Conservation (phyloP, 352 stramenopile species). For the Pythium vanterpoolii region DNA sequence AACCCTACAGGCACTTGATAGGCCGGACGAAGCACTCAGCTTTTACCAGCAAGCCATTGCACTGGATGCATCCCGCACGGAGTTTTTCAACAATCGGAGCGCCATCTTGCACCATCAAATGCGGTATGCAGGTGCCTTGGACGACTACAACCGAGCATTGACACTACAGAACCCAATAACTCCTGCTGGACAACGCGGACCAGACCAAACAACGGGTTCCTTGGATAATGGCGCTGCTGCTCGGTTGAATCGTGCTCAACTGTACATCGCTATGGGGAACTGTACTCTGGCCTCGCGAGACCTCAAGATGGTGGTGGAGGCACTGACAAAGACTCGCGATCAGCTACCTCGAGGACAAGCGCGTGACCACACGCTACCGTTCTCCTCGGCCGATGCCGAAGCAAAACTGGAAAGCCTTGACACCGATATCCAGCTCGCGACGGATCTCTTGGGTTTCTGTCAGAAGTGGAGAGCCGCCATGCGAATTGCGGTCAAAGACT, state of each 20-base stretch:
- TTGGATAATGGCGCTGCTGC: constrained; percentile 27
- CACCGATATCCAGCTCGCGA: constrained; percentile 26
- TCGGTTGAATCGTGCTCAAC: constrained; percentile 47
- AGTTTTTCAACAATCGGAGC: constrained; percentile 62
- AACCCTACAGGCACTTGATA: constrained; percentile 34
- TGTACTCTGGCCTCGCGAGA: constrained; percentile 42
- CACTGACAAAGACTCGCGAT: neutral
- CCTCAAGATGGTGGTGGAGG: constrained; percentile 22
- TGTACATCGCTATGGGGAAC: constrained; percentile 50
- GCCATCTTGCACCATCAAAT: constrained; percentile 52
- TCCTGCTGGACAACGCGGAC: neutral
- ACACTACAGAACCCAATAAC: constrained; percentile 14
- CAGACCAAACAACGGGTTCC: neutral
- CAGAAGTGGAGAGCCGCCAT: constrained; percentile 43
- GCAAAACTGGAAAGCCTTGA: constrained; percentile 12
- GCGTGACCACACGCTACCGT: neutral
- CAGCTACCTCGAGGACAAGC: neutral
- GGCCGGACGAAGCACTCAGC: constrained; percentile 39
- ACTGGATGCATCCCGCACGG: constrained; percentile 31
- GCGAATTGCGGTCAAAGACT: constrained; percentile 49
- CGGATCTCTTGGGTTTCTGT: constrained; percentile 39
- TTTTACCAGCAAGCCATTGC: constrained; percentile 53
- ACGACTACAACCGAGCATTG: constrained; percentile 53
- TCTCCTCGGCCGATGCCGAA: neutral
- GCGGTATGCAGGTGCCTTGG: constrained; percentile 42